These are phyloP conservation scores for Chlamydomonas reinhardtii DNA, from an alignment of 163 green algal species.

Conservation along the genomic window DNA sequence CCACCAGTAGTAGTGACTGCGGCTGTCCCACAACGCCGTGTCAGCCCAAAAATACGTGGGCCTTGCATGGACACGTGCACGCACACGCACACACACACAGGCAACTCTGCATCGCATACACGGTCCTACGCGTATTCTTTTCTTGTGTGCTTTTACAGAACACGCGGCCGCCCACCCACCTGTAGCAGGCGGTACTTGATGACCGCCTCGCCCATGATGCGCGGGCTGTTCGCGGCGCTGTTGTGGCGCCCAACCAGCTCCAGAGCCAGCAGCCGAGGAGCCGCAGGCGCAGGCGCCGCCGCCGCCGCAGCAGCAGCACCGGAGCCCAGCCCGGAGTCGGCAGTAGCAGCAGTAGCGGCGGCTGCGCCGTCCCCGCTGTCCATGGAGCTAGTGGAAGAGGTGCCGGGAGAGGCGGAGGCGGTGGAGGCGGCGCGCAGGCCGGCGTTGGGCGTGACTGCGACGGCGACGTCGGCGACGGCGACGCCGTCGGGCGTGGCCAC, in stretches of 20 bases:
- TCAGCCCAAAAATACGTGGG: no score
- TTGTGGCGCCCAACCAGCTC: conserved; percentile 68
- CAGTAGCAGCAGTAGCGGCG: neutral
- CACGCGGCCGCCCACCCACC: neutral
- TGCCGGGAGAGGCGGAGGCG: no score
- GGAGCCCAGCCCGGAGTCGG: neutral
- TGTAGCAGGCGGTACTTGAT: conserved; percentile 73
- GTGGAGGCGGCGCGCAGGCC: no score
- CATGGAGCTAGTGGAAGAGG: no score
- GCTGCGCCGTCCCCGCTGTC: neutral
- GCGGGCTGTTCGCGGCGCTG: conserved; percentile 56
- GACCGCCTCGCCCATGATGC: conserved; percentile 60
- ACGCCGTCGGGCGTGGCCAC: conserved; percentile 54
- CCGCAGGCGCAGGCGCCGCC: neutral
- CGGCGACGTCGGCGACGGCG: conserved; percentile 49
- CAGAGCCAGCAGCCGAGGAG: conserved; percentile 51
- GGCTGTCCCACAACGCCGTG: no score
- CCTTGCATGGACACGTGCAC: no score
- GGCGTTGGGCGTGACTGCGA: neutral
- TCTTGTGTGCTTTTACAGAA: no score
- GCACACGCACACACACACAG: no score
- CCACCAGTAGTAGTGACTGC: no score
- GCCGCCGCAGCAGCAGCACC: neutral
- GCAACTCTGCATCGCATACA: no score
- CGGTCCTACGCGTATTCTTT: no score